Conservation (phyloP, 345 rosid species). For the Aegle marmelos region DNA sequence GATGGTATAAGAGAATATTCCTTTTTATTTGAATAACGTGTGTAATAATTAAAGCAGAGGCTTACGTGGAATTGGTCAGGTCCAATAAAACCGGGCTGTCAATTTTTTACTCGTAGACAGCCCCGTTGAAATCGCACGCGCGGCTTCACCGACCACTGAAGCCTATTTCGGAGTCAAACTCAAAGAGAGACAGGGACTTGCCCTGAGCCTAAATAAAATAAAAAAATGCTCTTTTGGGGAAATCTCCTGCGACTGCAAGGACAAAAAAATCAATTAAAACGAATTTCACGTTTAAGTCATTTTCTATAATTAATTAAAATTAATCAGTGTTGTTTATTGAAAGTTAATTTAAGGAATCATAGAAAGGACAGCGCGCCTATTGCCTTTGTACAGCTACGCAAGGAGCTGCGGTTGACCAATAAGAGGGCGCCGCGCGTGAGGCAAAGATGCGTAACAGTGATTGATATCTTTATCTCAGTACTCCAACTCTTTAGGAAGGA, state of each 20-base stretch:
- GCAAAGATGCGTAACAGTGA: background rate
- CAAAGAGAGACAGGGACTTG: background rate
- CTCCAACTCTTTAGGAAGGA: background rate
- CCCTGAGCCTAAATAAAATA: background rate
- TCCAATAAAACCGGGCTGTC: conserved; percentile 29
- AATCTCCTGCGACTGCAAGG: background rate
- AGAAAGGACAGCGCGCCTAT: background rate
- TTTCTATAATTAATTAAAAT: background rate
- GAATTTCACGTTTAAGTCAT: background rate
- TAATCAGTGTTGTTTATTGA: background rate
- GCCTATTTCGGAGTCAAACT: background rate
- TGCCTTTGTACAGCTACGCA: too few species aligned
- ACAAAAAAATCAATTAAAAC: background rate
- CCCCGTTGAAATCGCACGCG: conserved; percentile 4
- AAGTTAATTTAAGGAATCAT: background rate
- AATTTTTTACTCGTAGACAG: conserved; percentile 17
- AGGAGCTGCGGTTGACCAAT: too few species aligned
- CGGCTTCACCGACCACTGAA: conserved; percentile 18
- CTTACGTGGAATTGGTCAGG: background rate
- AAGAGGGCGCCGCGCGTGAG: background rate
- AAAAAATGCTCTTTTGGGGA: background rate
- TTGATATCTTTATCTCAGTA: background rate
- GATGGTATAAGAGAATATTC: background rate
- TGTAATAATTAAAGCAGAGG: background rate
- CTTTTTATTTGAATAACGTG: too few species aligned